Percentiles rank a stretch among this genome's conserved stretches.
These are phyloP conservation scores for Neurospora pannonica DNA, from an alignment of 495 filamentous ascomycete genomes.

Conservation along the genomic window DNA sequence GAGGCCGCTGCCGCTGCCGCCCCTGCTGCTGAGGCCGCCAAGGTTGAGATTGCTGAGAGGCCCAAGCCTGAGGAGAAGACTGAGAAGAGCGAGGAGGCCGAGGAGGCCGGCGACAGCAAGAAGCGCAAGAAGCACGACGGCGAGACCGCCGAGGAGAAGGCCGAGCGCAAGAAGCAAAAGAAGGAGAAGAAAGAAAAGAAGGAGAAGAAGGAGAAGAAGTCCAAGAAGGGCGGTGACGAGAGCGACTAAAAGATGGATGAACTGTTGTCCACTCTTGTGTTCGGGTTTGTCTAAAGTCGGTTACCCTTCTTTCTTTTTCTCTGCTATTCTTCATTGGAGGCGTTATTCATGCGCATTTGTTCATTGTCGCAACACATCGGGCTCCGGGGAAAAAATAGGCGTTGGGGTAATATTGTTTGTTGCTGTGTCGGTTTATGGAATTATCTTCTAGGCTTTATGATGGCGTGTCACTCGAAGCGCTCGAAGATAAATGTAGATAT, in stretches of 20 bases:
- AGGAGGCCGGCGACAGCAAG: constrained; percentile 39
- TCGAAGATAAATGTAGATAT: background rate
- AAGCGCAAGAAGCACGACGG: constrained; percentile 78
- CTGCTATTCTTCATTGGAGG: background rate
- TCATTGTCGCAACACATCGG: background rate
- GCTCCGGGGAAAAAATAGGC: background rate
- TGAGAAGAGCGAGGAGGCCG: constrained; percentile 27
- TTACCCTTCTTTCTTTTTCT: background rate
- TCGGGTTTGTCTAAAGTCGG: background rate
- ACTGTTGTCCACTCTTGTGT: background rate
- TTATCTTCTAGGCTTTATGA: background rate
- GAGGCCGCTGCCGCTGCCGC: constrained; percentile 28
- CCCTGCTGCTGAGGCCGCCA: constrained; percentile 15
- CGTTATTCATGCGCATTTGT: background rate
- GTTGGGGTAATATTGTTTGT: background rate
- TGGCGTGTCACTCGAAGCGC: background rate
- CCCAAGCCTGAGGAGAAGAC: constrained; percentile 30
- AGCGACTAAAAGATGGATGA: constrained; percentile 9
- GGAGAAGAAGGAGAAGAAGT: constrained; percentile 41
- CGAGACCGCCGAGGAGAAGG: constrained; percentile 67
- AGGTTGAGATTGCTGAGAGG: constrained; percentile 14
- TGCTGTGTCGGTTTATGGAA: background rate
- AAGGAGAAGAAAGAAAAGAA: constrained; percentile 62
- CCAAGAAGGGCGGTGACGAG: constrained; percentile 49
- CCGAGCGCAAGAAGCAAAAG: constrained; percentile 67